Conservation (phyloP, 2,329 filamentous ascomycete species). For the Parastagonospora nodorum region DNA sequence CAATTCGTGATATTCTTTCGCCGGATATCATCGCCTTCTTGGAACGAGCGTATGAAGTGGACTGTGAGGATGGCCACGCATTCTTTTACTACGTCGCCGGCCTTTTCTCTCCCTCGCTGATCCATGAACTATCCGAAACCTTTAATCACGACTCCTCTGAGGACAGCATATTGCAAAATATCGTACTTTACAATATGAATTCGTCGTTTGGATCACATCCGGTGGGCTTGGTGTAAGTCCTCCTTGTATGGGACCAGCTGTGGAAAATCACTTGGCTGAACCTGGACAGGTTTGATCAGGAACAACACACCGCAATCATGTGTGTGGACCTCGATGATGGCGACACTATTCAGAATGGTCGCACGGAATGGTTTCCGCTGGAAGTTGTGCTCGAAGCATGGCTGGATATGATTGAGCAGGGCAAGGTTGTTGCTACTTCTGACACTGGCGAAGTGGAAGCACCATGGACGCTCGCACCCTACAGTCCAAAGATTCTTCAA, state of each 20-base stretch:
- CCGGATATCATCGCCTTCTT: conserved; percentile 3
- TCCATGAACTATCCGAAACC: background rate
- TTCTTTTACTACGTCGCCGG: conserved; percentile 7
- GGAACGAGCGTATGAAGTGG: conserved; percentile 2
- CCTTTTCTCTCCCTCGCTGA: background rate
- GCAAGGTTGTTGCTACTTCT: conserved; percentile 15
- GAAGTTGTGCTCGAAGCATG: conserved; percentile 17
- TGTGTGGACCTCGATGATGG: conserved; percentile 6
- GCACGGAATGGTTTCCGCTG: conserved; percentile 14
- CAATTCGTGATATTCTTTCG: conserved; percentile 1
- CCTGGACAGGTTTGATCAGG: conserved; percentile 3
- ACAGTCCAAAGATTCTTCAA: conserved; percentile 7
- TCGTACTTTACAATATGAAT: conserved; percentile 2
- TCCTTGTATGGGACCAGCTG: background rate
- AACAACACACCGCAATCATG: conserved; percentile 1
- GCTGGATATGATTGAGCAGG: conserved; percentile 16
- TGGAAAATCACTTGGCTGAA: background rate
- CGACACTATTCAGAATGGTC: conserved; percentile 1
- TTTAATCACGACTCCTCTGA: background rate
- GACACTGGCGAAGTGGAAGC: conserved; percentile 1
- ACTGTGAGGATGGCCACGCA: background rate
- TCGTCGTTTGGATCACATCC: background rate
- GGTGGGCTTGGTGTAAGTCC: conserved; percentile 5
- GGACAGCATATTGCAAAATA: background rate
- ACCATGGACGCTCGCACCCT: conserved; percentile 3